Conservation (phyloP, 805 yeast genomes). For the Wickerhamomyces kurtzmanii region DNA sequence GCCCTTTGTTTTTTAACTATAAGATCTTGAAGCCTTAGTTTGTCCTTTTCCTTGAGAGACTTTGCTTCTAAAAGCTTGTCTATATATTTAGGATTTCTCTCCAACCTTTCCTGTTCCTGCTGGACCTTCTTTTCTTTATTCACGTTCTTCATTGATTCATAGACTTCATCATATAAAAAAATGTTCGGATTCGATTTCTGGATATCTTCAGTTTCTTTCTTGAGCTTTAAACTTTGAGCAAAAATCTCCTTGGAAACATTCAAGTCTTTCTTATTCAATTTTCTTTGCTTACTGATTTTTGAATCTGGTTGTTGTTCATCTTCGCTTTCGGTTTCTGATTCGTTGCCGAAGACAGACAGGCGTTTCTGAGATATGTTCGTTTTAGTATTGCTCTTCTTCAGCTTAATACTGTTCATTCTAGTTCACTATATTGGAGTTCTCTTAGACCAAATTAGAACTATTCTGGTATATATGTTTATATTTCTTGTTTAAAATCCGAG, state of each 20-base stretch:
- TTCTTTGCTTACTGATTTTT: too few species aligned
- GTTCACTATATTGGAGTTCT: too few species aligned
- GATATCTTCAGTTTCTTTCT: conserved; percentile 1
- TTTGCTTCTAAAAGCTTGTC: conserved; percentile 32
- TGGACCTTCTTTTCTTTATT: conserved; percentile 7
- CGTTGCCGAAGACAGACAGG: too few species aligned
- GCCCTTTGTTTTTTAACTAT: conserved; percentile 26
- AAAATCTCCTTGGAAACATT: conserved; percentile 2
- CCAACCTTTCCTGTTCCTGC: conserved; percentile 1
- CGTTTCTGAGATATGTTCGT: too few species aligned
- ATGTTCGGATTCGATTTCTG: conserved; percentile 11
- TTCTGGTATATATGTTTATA: too few species aligned
- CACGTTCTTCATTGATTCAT: conserved; percentile 27
- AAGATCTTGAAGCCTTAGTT: conserved; percentile 25
- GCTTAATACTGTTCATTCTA: too few species aligned
- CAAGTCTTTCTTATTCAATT: too few species aligned
- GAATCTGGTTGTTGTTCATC: conserved; percentile 2
- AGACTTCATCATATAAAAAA: conserved; percentile 37
- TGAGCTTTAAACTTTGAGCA: conserved; percentile 3
- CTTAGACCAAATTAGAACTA: too few species aligned
- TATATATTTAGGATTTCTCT: conserved; percentile 24
- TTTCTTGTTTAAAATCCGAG: too few species aligned
- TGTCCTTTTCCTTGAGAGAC: conserved; percentile 34
- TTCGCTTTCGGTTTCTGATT: conserved; percentile 2
- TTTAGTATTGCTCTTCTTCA: too few species aligned